Evolutionary conservation across 192 early-diverging fungal genomes (phyloP), one percentile per base, ranked within the genome.

Genomic region (Backusella macrospora): DNA sequence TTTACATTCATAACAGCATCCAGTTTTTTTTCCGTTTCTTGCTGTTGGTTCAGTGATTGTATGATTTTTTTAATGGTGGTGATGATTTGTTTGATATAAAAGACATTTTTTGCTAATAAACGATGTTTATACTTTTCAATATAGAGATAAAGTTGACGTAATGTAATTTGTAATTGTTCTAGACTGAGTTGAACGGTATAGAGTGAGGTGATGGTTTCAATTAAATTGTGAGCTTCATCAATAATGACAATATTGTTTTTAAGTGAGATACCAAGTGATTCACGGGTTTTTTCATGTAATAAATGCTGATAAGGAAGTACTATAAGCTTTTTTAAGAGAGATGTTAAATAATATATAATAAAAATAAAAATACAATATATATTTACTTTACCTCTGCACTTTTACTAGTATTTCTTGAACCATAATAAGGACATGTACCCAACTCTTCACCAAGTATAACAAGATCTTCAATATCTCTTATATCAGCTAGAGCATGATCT

Each of bases 251-350:
- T 83, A 38, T 90, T 92, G 72, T 82, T 78, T 43, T 88, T 86
- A 9, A 96, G 73, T 7, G 84, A 79, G 4, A 98, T 85, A 7
- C 91, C 91, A 70, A 92, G 82, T 0, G 92, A 87, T 65, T 94
- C 92, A 26, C 97, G 80, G 0, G 94, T 89, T 0, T 86, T 78
- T 62, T 86, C 84, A 48, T 92, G 91, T n/a, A 96, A 80, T 64
- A 97, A 75, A 62, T 94, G 85, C 65, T 93, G 92, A 79, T 98
- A 98, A 3, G 96, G 96, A 38, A 98, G 73, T n/a, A 92, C 90
- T 0, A 98, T 91, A 9, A 97, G 80, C 81, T 95, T 80, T n/a
- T n/a, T n/a, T n/a, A n/a, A n/a, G n/a, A n/a, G n/a, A n/a, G n/a
- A n/a, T n/a, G n/a, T n/a, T n/a, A n/a, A n/a, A n/a, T n/a, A n/a